Conservation (phyloP, 495 filamentous ascomycete genomes). For the Apiosordaria backusii region DNA sequence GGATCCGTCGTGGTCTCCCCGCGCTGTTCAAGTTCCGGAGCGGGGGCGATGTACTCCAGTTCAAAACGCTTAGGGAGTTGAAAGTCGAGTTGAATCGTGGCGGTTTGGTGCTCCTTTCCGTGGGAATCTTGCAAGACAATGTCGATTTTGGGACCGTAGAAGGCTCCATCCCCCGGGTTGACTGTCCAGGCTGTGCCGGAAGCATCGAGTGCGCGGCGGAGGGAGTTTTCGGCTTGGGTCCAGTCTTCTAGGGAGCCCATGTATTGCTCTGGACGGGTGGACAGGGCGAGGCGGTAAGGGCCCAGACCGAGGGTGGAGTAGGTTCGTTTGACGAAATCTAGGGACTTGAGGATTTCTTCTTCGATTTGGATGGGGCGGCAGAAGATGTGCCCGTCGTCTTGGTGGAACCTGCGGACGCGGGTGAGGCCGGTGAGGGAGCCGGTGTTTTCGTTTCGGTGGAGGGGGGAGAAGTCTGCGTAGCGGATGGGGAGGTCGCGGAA, state of each 20-base stretch:
- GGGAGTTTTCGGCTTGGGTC: slow-evolving; percentile 72
- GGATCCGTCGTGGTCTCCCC: slow-evolving; percentile 46
- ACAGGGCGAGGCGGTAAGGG: slow-evolving; percentile 71
- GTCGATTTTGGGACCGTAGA: slow-evolving; percentile 95
- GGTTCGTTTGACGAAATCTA: slow-evolving; percentile 75
- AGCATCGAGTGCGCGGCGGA: slow-evolving; percentile 64
- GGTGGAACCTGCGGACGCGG: slow-evolving; percentile 87
- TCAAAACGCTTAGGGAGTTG: slow-evolving; percentile 83
- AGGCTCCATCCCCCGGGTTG: slow-evolving; percentile 83
- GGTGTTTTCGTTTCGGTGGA: slow-evolving; percentile 88
- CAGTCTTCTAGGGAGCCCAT: slow-evolving; percentile 80
- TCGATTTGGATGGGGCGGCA: slow-evolving; percentile 80
- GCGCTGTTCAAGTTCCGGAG: slow-evolving; percentile 61
- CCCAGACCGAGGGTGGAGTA: slow-evolving; percentile 74
- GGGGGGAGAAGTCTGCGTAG: slow-evolving; percentile 88
- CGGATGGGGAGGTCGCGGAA: slow-evolving; percentile 83
- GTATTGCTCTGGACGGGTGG: slow-evolving; percentile 75
- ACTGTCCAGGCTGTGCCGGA: slow-evolving; percentile 65
- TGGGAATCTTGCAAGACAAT: slow-evolving; percentile 77
- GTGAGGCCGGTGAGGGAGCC: slow-evolving; percentile 84
- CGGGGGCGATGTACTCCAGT: slow-evolving; percentile 72
- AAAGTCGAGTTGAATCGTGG: slow-evolving; percentile 91
- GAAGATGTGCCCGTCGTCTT: slow-evolving; percentile 95
- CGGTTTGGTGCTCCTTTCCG: slow-evolving; percentile 87
- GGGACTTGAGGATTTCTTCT: slow-evolving; percentile 70